Conservation (phyloP, 768 basidiomycete genomes). For the Rhodotorula toruloides region DNA sequence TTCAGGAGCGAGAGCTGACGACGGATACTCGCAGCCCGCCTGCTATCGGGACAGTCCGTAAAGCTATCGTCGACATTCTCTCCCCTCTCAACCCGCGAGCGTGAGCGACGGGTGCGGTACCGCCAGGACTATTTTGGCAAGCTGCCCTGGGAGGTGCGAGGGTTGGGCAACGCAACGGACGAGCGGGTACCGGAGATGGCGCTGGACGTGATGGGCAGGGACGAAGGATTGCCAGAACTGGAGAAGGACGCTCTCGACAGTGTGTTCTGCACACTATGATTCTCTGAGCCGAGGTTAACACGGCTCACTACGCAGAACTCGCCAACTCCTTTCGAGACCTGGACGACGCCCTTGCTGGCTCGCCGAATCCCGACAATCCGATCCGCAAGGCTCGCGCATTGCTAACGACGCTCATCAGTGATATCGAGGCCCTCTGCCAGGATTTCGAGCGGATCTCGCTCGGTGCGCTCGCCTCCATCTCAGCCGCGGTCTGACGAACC, state of each 20-base stretch:
- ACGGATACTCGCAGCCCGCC: conserved; percentile 43
- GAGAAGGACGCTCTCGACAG: conserved; percentile 62
- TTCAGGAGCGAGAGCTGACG: too few species aligned
- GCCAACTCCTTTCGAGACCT: conserved; percentile 30
- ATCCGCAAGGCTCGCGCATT: conserved; percentile 59
- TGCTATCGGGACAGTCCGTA: conserved; percentile 74
- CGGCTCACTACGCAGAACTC: not conserved
- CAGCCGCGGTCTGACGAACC: conserved; percentile 17
- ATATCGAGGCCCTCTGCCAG: conserved; percentile 72
- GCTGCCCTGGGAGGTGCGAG: conserved; percentile 75
- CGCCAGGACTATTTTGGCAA: conserved; percentile 75
- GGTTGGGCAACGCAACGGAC: conserved; percentile 49
- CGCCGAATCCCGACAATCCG: conserved; percentile 47
- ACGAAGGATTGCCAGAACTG: conserved; percentile 54
- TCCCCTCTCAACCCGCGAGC: conserved; percentile 71
- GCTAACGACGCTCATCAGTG: conserved; percentile 64
- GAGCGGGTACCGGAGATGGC: conserved; percentile 21
- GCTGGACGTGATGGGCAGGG: conserved; percentile 3
- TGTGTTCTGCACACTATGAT: too few species aligned
- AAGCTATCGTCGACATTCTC: conserved; percentile 80
- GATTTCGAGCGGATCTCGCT: conserved; percentile 79
- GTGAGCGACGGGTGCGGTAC: conserved; percentile 77
- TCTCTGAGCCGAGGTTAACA: too few species aligned
- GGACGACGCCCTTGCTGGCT: conserved; percentile 27
- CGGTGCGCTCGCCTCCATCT: conserved; percentile 18